Evolutionary conservation across 2,329 filamentous ascomycete species (phyloP).

Genomic region (Tolypocladium cylindrosporum): DNA sequence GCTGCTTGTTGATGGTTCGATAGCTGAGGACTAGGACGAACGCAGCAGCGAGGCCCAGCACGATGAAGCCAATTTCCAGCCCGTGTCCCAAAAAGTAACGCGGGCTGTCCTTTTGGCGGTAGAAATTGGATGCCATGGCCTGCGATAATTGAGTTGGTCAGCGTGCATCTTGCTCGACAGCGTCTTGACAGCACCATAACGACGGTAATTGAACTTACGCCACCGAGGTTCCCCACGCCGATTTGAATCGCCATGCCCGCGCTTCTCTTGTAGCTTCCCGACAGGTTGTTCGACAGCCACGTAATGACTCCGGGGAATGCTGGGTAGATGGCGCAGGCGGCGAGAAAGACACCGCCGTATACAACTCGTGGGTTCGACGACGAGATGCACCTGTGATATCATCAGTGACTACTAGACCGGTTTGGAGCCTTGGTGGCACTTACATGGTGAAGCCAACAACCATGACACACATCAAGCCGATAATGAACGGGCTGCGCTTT

Average conservation of each 20-base stretch:
- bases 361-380: slow-evolving; percentile 46
- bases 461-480: slow-evolving; percentile 42
- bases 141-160: slow-evolving; percentile 5
- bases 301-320: slow-evolving; percentile 68
- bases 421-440: slow-evolving; percentile 4
- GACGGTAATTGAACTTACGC: slow-evolving; percentile 20
- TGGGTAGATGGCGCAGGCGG: slow-evolving; percentile 70
- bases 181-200: not conserved
- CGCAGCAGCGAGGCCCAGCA: slow-evolving; percentile 32
- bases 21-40: slow-evolving; percentile 40
- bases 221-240: slow-evolving; percentile 47
- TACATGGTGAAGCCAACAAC: slow-evolving; percentile 47
- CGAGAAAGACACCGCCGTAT: slow-evolving; percentile 70
- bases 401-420: not conserved
- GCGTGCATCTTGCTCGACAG: not conserved
- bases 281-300: slow-evolving; percentile 72
- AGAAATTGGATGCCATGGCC: slow-evolving; percentile 66
- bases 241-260: slow-evolving; percentile 58
- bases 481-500: slow-evolving; percentile 44
- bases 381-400: slow-evolving; percentile 43
- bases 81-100: slow-evolving; percentile 40
- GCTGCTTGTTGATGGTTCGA: slow-evolving; percentile 45
- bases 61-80: slow-evolving; percentile 40
- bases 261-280: slow-evolving; percentile 54
- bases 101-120: slow-evolving; percentile 40